These are phyloP conservation scores for Sequoiadendron giganteum DNA, from an alignment of 75 land plant species.

Conservation along the genomic window DNA sequence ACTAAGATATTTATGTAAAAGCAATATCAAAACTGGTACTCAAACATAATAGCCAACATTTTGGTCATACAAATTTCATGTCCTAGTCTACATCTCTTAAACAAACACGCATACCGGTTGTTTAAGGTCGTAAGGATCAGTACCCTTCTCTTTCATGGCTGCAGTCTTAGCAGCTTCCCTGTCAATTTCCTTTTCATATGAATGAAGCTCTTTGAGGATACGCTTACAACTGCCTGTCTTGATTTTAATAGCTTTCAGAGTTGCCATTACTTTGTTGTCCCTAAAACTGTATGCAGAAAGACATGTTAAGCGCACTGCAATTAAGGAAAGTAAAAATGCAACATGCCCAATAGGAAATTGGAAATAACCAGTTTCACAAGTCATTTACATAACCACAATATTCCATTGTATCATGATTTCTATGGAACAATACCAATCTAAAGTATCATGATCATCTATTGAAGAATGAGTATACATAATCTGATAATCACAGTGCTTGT, in stretches of 20 bases:
- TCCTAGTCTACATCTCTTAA: background rate
- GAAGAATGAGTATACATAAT: no score
- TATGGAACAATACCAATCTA: background rate
- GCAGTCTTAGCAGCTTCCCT: constrained; percentile 78
- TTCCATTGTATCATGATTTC: background rate
- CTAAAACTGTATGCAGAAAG: background rate
- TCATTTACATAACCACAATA: background rate
- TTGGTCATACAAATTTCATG: background rate
- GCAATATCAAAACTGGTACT: background rate
- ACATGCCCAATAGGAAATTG: background rate
- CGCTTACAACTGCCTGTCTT: constrained; percentile 87
- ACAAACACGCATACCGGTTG: constrained; percentile 59
- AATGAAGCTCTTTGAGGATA: constrained; percentile 75
- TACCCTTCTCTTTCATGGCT: constrained; percentile 80
- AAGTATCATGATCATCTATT: no score
- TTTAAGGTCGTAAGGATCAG: constrained; percentile 90
- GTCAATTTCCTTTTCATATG: constrained; percentile 92
- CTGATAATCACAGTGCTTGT: no score
- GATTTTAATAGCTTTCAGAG: constrained; percentile 67
- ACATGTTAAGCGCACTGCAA: background rate
- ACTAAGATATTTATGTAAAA: background rate
- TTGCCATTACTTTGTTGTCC: constrained; percentile 44
- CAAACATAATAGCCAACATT: background rate
- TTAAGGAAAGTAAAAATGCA: background rate
- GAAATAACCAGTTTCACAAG: background rate